These are phyloP conservation scores for Pestalotiopsis fici DNA, from an alignment of 2,329 filamentous ascomycete species.

Conservation along the genomic window DNA sequence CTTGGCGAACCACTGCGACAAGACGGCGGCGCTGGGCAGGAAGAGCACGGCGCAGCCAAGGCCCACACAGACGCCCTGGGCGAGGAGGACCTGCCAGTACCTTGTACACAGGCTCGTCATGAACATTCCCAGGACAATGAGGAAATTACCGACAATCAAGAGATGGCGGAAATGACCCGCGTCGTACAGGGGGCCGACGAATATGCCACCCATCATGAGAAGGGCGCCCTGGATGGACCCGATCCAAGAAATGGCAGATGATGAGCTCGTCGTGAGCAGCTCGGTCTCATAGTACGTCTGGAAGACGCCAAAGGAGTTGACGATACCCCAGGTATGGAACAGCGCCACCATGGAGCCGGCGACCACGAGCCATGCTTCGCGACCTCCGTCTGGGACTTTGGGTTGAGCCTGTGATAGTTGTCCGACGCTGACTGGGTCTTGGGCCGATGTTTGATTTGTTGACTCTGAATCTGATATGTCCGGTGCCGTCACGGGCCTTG, in stretches of 20 bases:
- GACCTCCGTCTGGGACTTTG: slow-evolving; percentile 34
- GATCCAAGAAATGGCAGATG: slow-evolving; percentile 30
- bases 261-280: slow-evolving; percentile 13
- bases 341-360: slow-evolving; percentile 37
- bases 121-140: slow-evolving; percentile 33
- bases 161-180: slow-evolving; percentile 29
- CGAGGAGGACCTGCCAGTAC: slow-evolving; percentile 34
- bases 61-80: slow-evolving; percentile 23
- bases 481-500: neutral
- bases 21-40: slow-evolving; percentile 18
- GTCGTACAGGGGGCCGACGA: slow-evolving; percentile 34
- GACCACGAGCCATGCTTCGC: slow-evolving; percentile 40
- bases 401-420: neutral
- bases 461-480: neutral
- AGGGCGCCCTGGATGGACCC: slow-evolving; percentile 32
- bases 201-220: slow-evolving; percentile 29
- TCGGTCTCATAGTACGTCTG: slow-evolving; percentile 26
- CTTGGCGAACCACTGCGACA: slow-evolving; percentile 31
- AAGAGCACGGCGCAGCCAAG: slow-evolving; percentile 23
- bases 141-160: slow-evolving; percentile 20
- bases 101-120: slow-evolving; percentile 35
- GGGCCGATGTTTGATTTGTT: neutral
- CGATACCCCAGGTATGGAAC: slow-evolving; percentile 37
- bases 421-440: neutral
- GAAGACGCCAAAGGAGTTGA: slow-evolving; percentile 30